Evolutionary conservation across 176 grass and related monocot genomes (phyloP).

Genomic region (Oryza officinalis): DNA sequence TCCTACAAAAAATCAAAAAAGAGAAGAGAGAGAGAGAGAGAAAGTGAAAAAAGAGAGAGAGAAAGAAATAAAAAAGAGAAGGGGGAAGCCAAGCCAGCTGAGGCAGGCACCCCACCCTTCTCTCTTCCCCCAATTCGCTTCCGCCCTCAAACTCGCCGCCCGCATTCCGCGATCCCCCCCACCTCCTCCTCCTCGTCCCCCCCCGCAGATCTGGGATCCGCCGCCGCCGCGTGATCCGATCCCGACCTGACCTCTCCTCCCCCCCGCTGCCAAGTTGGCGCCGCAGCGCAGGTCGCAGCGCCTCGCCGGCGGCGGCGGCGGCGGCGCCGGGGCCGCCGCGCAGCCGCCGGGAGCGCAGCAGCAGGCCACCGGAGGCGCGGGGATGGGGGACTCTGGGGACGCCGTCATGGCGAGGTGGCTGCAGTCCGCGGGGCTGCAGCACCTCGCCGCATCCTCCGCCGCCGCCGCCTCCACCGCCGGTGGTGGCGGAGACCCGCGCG

Average conservation of each 20-base stretch:
- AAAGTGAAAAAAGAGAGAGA: background rate
- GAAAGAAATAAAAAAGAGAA: background rate
- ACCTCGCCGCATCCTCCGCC: conserved; percentile 62
- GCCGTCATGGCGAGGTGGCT: conserved; percentile 97
- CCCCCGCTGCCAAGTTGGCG: conserved; percentile 69
- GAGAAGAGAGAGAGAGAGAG: background rate
- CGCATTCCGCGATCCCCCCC: conserved; percentile 33
- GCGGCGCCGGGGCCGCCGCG: conserved; percentile 19
- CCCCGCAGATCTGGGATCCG: conserved; percentile 46
- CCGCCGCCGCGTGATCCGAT: conserved; percentile 36
- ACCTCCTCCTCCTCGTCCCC: background rate
- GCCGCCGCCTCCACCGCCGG: background rate
- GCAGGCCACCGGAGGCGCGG: conserved; percentile 15
- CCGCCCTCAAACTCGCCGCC: conserved; percentile 49
- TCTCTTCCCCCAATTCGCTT: background rate
- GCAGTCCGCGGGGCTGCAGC: conserved; percentile 95
- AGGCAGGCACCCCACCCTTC: background rate
- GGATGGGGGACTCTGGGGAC: conserved; percentile 68
- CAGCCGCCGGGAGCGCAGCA: conserved; percentile 14
- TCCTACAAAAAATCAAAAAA: background rate
- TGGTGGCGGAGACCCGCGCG: conserved; percentile 18
- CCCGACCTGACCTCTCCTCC: background rate
- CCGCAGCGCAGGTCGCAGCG: conserved; percentile 97
- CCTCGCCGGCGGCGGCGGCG: conserved; percentile 77
- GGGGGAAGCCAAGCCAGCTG: background rate